Evolutionary conservation across 177 flowering plant genomes (phyloP).

Genomic region (Viscum album): DNA sequence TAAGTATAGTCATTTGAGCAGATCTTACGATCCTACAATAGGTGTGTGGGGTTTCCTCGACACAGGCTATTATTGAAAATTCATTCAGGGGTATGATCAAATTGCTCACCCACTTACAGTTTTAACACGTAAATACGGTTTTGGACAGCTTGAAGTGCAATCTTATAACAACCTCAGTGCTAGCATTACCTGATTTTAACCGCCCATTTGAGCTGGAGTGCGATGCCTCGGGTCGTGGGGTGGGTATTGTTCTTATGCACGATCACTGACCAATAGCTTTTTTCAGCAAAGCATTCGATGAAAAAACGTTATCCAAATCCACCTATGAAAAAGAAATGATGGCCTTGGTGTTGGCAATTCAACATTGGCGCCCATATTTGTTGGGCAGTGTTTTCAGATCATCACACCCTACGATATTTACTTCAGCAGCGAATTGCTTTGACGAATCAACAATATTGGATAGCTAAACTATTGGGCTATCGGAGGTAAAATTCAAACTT

Average conservation of each 20-base stretch:
- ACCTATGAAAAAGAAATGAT: conserved; percentile 9
- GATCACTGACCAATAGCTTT: conserved; percentile 2
- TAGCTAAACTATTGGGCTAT: no score
- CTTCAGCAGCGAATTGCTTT: background rate
- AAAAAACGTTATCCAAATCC: background rate
- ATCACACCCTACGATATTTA: background rate
- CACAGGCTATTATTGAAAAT: background rate
- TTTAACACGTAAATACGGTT: background rate
- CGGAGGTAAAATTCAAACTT: no score
- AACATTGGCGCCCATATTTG: background rate
- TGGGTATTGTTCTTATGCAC: conserved; percentile 12
- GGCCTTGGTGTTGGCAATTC: background rate
- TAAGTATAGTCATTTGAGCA: no score
- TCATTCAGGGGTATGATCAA: background rate
- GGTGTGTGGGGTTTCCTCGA: background rate
- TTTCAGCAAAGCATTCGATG: background rate
- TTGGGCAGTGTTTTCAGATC: background rate
- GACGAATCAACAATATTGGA: no score
- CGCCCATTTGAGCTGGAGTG: background rate
- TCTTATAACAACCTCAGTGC: background rate
- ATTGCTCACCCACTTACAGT: background rate
- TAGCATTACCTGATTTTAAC: background rate
- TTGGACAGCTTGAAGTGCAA: background rate
- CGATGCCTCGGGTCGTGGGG: background rate
- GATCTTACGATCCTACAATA: background rate